Conservation (phyloP, 805 yeast genomes). For the Teunomyces aglyptinius region DNA sequence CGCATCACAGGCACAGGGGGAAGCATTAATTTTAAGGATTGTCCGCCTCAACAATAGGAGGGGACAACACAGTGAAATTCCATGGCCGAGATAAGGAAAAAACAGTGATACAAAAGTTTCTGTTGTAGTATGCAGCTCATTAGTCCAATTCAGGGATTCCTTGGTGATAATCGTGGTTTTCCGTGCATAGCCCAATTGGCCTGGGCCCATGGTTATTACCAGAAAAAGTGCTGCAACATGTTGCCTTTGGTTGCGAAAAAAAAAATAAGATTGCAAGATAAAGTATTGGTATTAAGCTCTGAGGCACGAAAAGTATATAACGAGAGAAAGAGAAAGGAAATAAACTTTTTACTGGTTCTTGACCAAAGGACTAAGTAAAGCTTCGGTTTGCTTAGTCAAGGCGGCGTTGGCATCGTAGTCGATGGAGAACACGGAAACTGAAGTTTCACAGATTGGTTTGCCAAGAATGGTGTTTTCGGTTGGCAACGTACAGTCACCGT, state of each 20-base stretch:
- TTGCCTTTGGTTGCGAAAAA: background rate
- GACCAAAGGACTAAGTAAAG: conserved; percentile 13
- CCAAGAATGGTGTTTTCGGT: conserved; percentile 36
- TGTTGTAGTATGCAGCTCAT: too few relatives aligned
- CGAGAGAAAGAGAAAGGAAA: background rate
- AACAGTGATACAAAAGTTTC: too few relatives aligned
- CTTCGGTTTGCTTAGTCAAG: conserved; percentile 11
- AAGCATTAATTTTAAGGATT: too few relatives aligned
- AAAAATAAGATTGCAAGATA: background rate
- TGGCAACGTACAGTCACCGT: conserved; percentile 47
- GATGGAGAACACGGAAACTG: conserved; percentile 25
- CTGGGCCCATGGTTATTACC: too few relatives aligned
- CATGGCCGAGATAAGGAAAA: too few relatives aligned
- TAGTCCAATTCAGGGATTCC: too few relatives aligned
- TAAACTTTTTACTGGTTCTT: conserved; percentile 3
- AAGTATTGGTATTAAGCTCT: background rate
- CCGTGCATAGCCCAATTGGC: too few relatives aligned
- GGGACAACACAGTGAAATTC: too few relatives aligned
- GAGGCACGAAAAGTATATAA: background rate
- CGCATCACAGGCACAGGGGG: too few relatives aligned
- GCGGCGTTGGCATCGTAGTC: conserved; percentile 28
- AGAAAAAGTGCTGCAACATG: background rate
- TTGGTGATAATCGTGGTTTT: too few relatives aligned
- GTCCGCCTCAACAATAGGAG: too few relatives aligned
- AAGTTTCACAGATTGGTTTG: conserved; percentile 23